Evolutionary conservation across 495 filamentous ascomycete species (phyloP).

Genomic region (Hypoxylon lenormandii): DNA sequence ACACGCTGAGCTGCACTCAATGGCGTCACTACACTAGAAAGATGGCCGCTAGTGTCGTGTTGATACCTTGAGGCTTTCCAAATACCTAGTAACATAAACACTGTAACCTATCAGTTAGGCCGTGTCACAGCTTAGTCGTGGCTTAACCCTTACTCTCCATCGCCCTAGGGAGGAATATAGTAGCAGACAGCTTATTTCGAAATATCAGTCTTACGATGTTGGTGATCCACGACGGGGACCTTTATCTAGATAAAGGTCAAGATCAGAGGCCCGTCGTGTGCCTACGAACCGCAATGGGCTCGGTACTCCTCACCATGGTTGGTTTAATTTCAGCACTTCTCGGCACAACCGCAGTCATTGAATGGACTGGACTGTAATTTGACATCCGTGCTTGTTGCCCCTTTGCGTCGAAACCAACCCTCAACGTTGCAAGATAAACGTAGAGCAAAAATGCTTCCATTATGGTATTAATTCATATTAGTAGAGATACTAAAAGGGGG

Average conservation of each 20-base stretch:
- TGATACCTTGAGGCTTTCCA: neutral
- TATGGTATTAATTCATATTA: slow-evolving; percentile 44
- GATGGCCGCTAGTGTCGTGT: neutral
- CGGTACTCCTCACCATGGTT: slow-evolving; percentile 53
- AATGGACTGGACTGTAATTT: slow-evolving; percentile 90
- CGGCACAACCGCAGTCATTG: slow-evolving; percentile 94
- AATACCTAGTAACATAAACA: neutral
- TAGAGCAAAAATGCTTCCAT: slow-evolving; percentile 4
- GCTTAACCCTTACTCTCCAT: neutral
- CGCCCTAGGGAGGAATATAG: neutral
- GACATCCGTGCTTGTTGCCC: slow-evolving; percentile 87
- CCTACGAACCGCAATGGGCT: slow-evolving; percentile 48
- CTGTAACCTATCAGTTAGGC: neutral
- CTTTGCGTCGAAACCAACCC: neutral
- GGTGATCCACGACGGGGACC: slow-evolving; percentile 48
- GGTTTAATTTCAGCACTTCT: slow-evolving; percentile 73
- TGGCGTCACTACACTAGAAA: too few species aligned
- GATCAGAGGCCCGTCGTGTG: slow-evolving; percentile 43
- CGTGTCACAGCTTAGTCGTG: neutral
- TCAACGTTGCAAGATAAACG: neutral
- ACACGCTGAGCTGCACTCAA: too few species aligned
- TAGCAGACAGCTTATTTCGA: neutral
- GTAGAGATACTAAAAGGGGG: slow-evolving; percentile 22
- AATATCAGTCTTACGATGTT: slow-evolving; percentile 30
- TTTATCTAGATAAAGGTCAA: slow-evolving; percentile 29